These are phyloP conservation scores for Penicillium canescens DNA, from an alignment of 495 filamentous ascomycete species.

Conservation along the genomic window DNA sequence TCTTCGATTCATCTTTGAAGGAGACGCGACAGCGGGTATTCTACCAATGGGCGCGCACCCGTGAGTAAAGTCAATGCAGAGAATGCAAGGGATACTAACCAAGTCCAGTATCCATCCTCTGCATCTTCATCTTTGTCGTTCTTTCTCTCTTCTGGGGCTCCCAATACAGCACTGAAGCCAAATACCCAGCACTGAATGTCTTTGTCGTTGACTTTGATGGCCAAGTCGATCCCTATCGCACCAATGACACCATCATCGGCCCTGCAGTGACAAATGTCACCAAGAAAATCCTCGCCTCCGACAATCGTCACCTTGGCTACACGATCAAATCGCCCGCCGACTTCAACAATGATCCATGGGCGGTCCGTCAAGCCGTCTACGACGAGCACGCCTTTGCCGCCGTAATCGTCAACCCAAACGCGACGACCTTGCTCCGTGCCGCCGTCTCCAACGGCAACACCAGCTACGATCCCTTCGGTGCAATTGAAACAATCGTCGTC, in stretches of 20 bases:
- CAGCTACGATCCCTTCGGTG: slow-evolving; percentile 63
- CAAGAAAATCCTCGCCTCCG: slow-evolving; percentile 33
- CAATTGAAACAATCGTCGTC: slow-evolving; percentile 59
- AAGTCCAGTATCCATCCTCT: slow-evolving; percentile 51
- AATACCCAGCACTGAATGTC: slow-evolving; percentile 49
- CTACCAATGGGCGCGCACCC: slow-evolving; percentile 31
- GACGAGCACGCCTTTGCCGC: slow-evolving; percentile 64
- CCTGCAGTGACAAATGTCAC: slow-evolving; percentile 50
- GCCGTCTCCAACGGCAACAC: slow-evolving; percentile 58
- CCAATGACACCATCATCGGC: slow-evolving; percentile 53
- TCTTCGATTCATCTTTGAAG: slow-evolving; percentile 51
- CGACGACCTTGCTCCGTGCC: slow-evolving; percentile 58
- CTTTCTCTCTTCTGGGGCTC: slow-evolving; percentile 64
- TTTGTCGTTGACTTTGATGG: slow-evolving; percentile 69
- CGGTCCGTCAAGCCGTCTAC: slow-evolving; percentile 61
- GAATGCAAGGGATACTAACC: not conserved
- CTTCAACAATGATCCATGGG: slow-evolving; percentile 59
- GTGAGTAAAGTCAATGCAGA: slow-evolving; percentile 11
- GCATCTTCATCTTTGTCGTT: slow-evolving; percentile 52
- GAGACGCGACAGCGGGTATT: slow-evolving; percentile 48
- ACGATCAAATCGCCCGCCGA: slow-evolving; percentile 46
- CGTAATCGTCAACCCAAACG: slow-evolving; percentile 65
- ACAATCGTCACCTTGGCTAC: slow-evolving; percentile 47
- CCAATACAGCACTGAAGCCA: slow-evolving; percentile 50
- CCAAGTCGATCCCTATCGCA: slow-evolving; percentile 50